Percentiles rank a stretch among this genome's conserved stretches.
Evolutionary conservation across 2,329 filamentous ascomycete species (phyloP).

Genomic region (Fusarium multiceps): DNA sequence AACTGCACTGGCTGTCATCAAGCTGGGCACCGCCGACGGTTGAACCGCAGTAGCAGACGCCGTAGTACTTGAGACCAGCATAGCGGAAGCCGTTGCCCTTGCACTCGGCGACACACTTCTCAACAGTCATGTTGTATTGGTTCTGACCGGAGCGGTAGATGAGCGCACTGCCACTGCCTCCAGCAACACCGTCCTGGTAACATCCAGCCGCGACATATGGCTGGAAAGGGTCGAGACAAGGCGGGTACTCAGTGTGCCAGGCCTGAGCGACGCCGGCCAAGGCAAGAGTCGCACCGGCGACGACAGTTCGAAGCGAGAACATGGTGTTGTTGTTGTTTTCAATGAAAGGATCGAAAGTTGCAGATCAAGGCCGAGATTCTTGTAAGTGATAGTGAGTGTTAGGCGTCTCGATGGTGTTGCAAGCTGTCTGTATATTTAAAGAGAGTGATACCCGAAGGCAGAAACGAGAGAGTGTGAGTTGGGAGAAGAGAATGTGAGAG

Average conservation of each 20-base stretch:
- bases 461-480: slow-evolving; percentile 19
- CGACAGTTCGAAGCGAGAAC: slow-evolving; percentile 44
- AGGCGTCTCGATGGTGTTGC: slow-evolving; percentile 18
- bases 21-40: slow-evolving; percentile 65
- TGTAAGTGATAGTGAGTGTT: slow-evolving; percentile 8
- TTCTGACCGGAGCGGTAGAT: slow-evolving; percentile 56
- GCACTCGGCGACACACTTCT: slow-evolving; percentile 61
- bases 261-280: slow-evolving; percentile 54
- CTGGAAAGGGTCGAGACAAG: slow-evolving; percentile 58
- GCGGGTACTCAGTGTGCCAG: slow-evolving; percentile 57
- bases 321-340: slow-evolving; percentile 29
- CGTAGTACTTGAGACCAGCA: slow-evolving; percentile 63
- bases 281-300: slow-evolving; percentile 54
- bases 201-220: slow-evolving; percentile 63
- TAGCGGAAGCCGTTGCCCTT: slow-evolving; percentile 64
- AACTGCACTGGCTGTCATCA: slow-evolving; percentile 65
- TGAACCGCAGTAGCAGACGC: slow-evolving; percentile 64
- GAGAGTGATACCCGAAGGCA: slow-evolving; percentile 38
- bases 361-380: slow-evolving; percentile 17
- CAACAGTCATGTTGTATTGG: slow-evolving; percentile 57
- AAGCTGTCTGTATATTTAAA: slow-evolving; percentile 29
- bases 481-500: slow-evolving; percentile 38
- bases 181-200: slow-evolving; percentile 53
- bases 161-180: slow-evolving; percentile 52
- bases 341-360: slow-evolving; percentile 31